These are phyloP conservation scores for Cenchrus americanus DNA, from an alignment of 176 grass and related monocot genomes.

Conservation along the genomic window DNA sequence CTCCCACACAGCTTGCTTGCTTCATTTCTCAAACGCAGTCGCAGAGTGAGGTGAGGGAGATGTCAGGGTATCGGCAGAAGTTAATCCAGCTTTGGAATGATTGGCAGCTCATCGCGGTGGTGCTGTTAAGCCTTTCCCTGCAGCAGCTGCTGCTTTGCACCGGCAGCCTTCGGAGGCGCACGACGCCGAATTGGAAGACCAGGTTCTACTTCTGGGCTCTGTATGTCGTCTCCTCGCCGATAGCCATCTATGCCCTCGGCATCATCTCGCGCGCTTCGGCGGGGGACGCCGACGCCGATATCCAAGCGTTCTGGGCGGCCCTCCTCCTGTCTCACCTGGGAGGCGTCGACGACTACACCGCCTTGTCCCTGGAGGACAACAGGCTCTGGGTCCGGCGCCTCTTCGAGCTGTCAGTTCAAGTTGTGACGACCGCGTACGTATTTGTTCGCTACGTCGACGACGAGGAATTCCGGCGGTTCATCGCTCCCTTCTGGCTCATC, in stretches of 20 bases:
- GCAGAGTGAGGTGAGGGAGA: too few relatives aligned
- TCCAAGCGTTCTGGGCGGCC: constrained; percentile 45
- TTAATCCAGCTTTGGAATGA: constrained; percentile 30
- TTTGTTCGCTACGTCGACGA: too few relatives aligned
- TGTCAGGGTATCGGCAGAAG: background rate
- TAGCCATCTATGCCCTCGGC: constrained; percentile 40
- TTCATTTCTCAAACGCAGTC: too few relatives aligned
- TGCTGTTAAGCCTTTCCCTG: constrained; percentile 40
- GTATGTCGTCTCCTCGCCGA: constrained; percentile 23
- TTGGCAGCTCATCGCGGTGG: constrained; percentile 15
- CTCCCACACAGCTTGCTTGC: too few relatives aligned
- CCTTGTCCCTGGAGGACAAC: constrained; percentile 47
- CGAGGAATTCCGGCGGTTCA: background rate
- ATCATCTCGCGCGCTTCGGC: constrained; percentile 20
- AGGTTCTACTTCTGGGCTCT: constrained; percentile 45
- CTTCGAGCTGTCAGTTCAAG: too few relatives aligned
- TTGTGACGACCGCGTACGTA: too few relatives aligned
- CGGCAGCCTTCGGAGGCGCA: constrained; percentile 14
- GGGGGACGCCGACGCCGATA: background rate
- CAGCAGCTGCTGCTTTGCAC: constrained; percentile 36
- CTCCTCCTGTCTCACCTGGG: constrained; percentile 51
- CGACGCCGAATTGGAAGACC: too few relatives aligned
- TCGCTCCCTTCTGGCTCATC: background rate
- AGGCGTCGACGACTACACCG: constrained; percentile 48
- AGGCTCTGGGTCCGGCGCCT: too few relatives aligned